Conservation (phyloP, 495 filamentous ascomycete species). For the Chaetomium cochliodes region DNA sequence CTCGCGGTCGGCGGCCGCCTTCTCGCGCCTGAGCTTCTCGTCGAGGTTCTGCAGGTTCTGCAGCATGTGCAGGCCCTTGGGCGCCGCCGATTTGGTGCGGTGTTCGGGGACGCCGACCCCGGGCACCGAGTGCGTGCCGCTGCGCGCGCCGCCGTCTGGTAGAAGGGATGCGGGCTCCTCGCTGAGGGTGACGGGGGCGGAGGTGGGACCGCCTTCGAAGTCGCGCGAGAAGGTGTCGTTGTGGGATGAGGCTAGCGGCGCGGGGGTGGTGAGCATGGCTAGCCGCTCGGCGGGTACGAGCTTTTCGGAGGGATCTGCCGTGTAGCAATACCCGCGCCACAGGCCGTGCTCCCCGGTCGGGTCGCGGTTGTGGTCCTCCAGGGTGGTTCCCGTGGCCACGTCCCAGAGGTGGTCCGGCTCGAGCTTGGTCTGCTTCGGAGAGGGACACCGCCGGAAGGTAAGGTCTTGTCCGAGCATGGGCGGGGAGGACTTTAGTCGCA, state of each 20-base stretch:
- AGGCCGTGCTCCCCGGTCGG: slow-evolving; percentile 51
- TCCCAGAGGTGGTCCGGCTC: slow-evolving; percentile 58
- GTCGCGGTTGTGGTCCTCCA: slow-evolving; percentile 51
- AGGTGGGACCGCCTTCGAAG: slow-evolving; percentile 23
- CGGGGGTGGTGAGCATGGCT: slow-evolving; percentile 43
- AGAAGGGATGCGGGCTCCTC: slow-evolving; percentile 28
- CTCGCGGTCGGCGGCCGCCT: slow-evolving; percentile 49
- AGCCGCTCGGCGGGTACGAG: slow-evolving; percentile 40
- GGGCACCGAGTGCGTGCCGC: slow-evolving; percentile 14
- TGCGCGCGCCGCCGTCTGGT: slow-evolving; percentile 10
- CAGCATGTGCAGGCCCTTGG: slow-evolving; percentile 49
- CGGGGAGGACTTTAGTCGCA: slow-evolving; percentile 56
- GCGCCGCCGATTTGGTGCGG: slow-evolving; percentile 32
- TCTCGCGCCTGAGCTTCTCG: slow-evolving; percentile 49
- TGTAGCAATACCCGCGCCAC: slow-evolving; percentile 68
- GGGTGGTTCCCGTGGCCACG: slow-evolving; percentile 30
- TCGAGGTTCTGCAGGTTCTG: slow-evolving; percentile 48
- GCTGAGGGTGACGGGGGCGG: slow-evolving; percentile 27
- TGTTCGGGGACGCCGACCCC: slow-evolving; percentile 29
- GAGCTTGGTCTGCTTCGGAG: slow-evolving; percentile 76
- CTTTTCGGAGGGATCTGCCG: slow-evolving; percentile 38
- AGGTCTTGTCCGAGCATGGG: slow-evolving; percentile 84
- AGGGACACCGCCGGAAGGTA: slow-evolving; percentile 69
- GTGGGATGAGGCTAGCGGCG: slow-evolving; percentile 24
- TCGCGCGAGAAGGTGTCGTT: slow-evolving; percentile 42